phyloP scores from a whole-genome alignment of 371 early-diverging fungal species.

The Mortierella sp. region DNA sequence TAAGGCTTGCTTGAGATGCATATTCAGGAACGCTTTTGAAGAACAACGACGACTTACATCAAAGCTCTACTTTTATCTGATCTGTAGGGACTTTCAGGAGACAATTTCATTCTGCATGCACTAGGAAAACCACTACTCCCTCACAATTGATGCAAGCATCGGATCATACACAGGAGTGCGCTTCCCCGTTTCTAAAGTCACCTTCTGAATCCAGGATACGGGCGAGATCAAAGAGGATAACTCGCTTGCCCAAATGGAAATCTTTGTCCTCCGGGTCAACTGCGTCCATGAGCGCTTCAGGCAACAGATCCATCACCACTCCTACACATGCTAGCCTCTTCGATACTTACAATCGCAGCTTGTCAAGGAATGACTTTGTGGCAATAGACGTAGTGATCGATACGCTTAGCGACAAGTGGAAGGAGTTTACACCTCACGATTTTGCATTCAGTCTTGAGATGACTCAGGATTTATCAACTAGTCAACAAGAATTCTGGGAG shows the following conservation, averaged over 20 bases:
- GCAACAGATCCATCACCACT: not conserved
- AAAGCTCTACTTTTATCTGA: not conserved
- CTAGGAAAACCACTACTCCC: not conserved
- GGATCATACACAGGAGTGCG: not conserved
- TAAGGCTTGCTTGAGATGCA: not conserved
- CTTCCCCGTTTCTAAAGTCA: not conserved
- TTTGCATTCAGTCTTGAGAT: constrained; percentile 34
- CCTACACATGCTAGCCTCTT: constrained; percentile 25
- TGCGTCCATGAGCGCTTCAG: not conserved
- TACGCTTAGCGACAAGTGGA: constrained; percentile 6
- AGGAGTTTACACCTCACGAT: constrained; percentile 14
- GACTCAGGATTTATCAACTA: constrained; percentile 28
- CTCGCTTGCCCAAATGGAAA: constrained; percentile 21
- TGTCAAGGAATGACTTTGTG: not conserved
- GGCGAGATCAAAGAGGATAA: constrained; percentile 31
- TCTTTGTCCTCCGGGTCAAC: not conserved
- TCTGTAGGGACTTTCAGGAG: constrained; percentile 13
- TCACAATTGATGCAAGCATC: not conserved
- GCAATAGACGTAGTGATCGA: not conserved
- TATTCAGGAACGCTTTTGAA: constrained; percentile 3
- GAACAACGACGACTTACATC: not conserved
- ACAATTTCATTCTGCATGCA: constrained; percentile 3
- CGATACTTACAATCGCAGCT: constrained; percentile 5
- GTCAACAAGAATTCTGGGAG: constrained; percentile 50
- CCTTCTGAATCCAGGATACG: constrained; percentile 12